Base-by-base conservation (phyloP, 768 basidiomycete genomes). In the Auriscalpium orientale region DNA sequence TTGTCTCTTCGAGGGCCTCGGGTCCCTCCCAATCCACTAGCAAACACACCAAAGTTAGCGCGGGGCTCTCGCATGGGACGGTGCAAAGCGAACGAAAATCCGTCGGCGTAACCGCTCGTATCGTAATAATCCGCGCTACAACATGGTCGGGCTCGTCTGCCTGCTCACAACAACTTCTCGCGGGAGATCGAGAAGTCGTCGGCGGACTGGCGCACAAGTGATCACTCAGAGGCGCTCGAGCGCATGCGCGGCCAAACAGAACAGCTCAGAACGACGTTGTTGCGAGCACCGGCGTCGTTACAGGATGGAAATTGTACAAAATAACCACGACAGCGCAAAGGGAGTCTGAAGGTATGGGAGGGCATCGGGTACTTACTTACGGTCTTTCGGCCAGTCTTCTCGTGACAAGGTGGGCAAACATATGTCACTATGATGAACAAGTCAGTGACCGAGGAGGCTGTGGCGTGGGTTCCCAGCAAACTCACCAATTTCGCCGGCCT, bases 401-500 rank as follows among this genome's bases (percentile, higher is more conserved):
- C 70, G 56, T 79, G 74, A 75, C 88, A 81, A 44, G 70, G 60
- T 51, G 73, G 67, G 66, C 79, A 81, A 56, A 81, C 64, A 67
- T 81, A 89, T 54, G 83, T 71, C 72, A 73, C 87, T 89, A 49
- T n/a, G 35, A 13, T 12, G 11, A 12, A 46, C 8, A n/a, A 38
- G 0, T 8, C 9, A 38, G 18, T 16, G 46, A 49, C 55, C 20
- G 20, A 54, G 6, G 43, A 38, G 56, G 43, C 28, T 51, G 52
- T 8, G 15, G 38, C 53, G 52, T 56, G 56, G 57, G 51, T 54
- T 15, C 44, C 40, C 34, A 45, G 35, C n/a, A 50, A 56, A 79
- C 87, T 74, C 70, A 89, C 88, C 79, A 68, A 91, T 86, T 65
- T 87, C 83, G 63, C 82, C 81, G 12, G 89, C 89, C 58, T 83